Evolutionary conservation across 176 grass and related monocot genomes (phyloP), one percentile per base, ranked within the genome.

Genomic region (Aegilops bicornis): DNA sequence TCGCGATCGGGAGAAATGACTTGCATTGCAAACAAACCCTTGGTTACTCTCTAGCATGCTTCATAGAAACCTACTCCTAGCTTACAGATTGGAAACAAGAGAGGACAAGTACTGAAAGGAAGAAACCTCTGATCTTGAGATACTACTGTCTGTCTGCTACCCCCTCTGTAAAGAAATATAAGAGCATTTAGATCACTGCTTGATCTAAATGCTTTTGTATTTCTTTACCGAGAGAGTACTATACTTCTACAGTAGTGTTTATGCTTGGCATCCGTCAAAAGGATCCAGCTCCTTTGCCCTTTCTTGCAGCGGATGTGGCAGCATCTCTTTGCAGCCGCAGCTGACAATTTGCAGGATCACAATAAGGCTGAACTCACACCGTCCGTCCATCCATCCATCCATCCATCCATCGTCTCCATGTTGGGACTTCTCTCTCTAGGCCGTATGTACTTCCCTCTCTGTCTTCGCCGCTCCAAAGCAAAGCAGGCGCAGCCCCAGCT

Each of bases 351-450:
- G 72, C 62, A 64, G 27, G 59, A 77, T 62, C 69, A 61, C 35
- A 37, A 30, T 47, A 81, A 69, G 72, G 62, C 54, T 72, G 72
- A 40, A 30, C 17, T 39, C 81, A 71, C 84, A 52, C 3, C 4
- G 32, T 33, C 32, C 14, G 82, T 56, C 69, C 35, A 29, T 74
- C n/a, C 20, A 86, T 56, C 77, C 20, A 86, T 56, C 69, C 35
- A 29, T 74, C n/a, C 20, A 86, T 56, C 77, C 47, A 48, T 74
- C n/a, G 2, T 89, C 52, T 23, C 56, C 50, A 70, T 78, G 60
- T 65, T 65, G 76, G 86, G 81, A 69, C 64, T 72, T 78, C 75
- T 78, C 79, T 87, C 86, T 94, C 76, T 60, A 88, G 86, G 83
- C 67, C 89, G 76, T 92, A 82, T 89, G 77, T 84, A 64, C 82